Evolutionary conservation across 441 rosid genomes (phyloP).

Genomic region (Arabidopsis hybrid): DNA sequence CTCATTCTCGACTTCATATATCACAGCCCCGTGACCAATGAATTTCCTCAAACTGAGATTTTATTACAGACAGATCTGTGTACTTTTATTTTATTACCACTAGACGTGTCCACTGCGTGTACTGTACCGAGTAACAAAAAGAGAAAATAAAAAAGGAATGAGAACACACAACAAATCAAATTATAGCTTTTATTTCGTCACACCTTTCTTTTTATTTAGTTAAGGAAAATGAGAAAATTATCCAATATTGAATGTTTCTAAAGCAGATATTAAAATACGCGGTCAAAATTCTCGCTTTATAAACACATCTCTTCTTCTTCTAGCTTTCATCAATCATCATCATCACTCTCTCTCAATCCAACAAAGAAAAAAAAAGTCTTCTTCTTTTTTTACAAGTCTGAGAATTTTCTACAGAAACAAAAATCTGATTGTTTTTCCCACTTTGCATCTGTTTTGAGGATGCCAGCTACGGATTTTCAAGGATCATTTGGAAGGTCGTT

Average conservation of each 20-base stretch:
- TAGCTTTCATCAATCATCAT: conserved; percentile 52
- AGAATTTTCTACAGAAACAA: not conserved
- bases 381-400: not conserved
- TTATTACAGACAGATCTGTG: conserved; percentile 17
- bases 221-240: not conserved
- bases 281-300: conserved; percentile 61
- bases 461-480: conserved; percentile 84
- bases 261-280: conserved; percentile 54
- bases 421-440: not conserved
- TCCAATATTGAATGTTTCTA: conserved; percentile 19
- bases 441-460: conserved; percentile 42
- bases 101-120: conserved; percentile 52
- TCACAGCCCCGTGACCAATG: conserved; percentile 20
- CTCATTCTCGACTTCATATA: not conserved
- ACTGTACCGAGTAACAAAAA: conserved; percentile 36
- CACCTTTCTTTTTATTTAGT: not conserved
- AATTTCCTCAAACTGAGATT: conserved; percentile 31
- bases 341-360: conserved; percentile 13
- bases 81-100: conserved; percentile 4
- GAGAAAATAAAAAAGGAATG: conserved; percentile 16
- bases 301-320: conserved; percentile 40
- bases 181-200: not conserved
- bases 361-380: not conserved
- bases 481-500: conserved; percentile 71
- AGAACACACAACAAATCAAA: conserved; percentile 18